These are phyloP conservation scores for Aegle marmelos DNA, from an alignment of 345 rosid species.

Conservation along the genomic window DNA sequence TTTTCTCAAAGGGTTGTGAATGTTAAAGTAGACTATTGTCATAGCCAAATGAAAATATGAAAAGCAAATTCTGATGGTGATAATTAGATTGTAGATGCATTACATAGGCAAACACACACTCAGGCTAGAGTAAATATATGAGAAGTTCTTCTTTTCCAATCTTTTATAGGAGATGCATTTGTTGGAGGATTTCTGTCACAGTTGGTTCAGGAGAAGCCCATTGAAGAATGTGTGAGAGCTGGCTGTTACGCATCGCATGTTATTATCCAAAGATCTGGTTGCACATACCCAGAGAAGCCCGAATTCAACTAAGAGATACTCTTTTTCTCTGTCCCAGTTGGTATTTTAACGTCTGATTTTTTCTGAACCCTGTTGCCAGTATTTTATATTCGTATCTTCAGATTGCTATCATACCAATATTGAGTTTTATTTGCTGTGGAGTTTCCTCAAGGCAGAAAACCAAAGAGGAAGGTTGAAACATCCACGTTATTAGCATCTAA, in stretches of 20 bases:
- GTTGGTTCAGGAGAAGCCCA: slow-evolving; percentile 67
- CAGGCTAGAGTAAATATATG: not conserved
- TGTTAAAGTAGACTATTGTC: not conserved
- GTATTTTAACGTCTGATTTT: slow-evolving; percentile 12
- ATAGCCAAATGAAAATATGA: not conserved
- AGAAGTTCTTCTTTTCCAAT: not conserved
- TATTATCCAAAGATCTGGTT: slow-evolving; percentile 89
- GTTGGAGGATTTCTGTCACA: slow-evolving; percentile 72
- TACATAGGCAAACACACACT: not conserved
- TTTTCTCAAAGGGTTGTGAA: not conserved
- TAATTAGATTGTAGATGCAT: not conserved
- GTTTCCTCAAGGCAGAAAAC: not conserved
- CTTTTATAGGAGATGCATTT: slow-evolving; percentile 68
- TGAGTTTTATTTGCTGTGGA: not conserved
- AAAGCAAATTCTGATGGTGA: not conserved
- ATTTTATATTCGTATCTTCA: not conserved
- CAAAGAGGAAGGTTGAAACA: not conserved
- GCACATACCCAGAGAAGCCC: slow-evolving; percentile 69
- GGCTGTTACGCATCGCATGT: slow-evolving; percentile 87
- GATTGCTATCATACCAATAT: not conserved
- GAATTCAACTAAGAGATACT: slow-evolving; percentile 26
- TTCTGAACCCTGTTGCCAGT: not conserved
- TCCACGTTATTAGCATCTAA: not conserved
- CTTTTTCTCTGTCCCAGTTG: slow-evolving; percentile 6
- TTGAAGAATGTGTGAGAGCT: slow-evolving; percentile 79